Evolutionary conservation across 2,329 filamentous ascomycete species (phyloP).

Genomic region (Penicillium sp.): DNA sequence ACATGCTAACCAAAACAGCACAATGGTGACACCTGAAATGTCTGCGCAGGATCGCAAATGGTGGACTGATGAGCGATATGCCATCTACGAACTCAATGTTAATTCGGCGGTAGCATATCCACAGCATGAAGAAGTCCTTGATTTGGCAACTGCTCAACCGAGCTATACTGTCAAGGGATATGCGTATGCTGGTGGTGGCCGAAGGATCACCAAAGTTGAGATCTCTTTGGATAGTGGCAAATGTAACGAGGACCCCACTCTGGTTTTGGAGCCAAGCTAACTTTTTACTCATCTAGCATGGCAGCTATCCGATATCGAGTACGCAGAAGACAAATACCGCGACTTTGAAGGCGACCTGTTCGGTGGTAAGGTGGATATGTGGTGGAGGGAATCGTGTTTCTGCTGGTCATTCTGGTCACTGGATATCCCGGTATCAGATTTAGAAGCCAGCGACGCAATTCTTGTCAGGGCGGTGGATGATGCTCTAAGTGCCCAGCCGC

Average conservation of each 20-base stretch:
- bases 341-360: constrained; percentile 65
- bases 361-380: constrained; percentile 77
- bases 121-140: constrained; percentile 71
- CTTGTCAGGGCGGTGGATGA: constrained; percentile 89
- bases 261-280: constrained; percentile 10
- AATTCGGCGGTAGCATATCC: constrained; percentile 84
- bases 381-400: constrained; percentile 78
- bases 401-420: constrained; percentile 94
- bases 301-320: constrained; percentile 74
- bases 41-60: constrained; percentile 71
- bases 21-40: constrained; percentile 79
- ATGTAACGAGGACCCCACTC: constrained; percentile 35
- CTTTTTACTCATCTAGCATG: constrained; percentile 52
- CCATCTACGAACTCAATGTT: constrained; percentile 87
- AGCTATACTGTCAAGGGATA: constrained; percentile 75
- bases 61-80: constrained; percentile 89
- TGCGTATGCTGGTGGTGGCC: constrained; percentile 86
- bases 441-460: constrained; percentile 69
- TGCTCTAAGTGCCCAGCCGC: constrained; percentile 78
- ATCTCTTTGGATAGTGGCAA: constrained; percentile 80
- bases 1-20: constrained; percentile 45
- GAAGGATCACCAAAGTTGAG: constrained; percentile 78
- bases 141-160: constrained; percentile 49
- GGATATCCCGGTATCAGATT: constrained; percentile 63
- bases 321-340: constrained; percentile 84